A percentile compares a stretch with the other conserved stretches of the same genome.
phyloP scores from a whole-genome alignment of 352 stramenopile species.

The Blastocystis sp. region DNA sequence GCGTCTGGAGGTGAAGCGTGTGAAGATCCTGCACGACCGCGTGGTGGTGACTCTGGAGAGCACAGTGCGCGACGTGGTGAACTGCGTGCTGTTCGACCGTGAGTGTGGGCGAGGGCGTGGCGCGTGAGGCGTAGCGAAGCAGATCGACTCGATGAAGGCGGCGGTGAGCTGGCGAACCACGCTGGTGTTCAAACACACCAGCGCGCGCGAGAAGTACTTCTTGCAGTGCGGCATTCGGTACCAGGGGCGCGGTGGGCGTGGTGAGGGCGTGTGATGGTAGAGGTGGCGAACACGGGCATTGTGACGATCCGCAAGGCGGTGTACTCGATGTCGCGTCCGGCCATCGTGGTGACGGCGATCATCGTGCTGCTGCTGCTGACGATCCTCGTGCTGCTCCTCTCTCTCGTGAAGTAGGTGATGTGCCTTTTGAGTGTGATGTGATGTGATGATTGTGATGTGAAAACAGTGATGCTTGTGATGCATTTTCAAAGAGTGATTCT shows the following conservation, averaged over 20 bases:
- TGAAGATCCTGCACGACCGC: neutral
- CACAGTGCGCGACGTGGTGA: neutral
- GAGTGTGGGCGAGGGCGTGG: neutral
- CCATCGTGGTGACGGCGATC: neutral
- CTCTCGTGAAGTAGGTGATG: conserved; percentile 4
- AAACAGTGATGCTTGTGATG: too few species aligned
- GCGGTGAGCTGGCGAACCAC: neutral
- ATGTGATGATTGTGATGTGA: neutral
- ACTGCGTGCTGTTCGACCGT: conserved; percentile 33
- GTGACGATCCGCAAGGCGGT: conserved; percentile 9
- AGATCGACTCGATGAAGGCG: conserved; percentile 26
- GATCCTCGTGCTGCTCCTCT: conserved; percentile 37
- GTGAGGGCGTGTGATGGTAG: neutral
- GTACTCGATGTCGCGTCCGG: neutral
- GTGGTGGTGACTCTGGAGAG: neutral
- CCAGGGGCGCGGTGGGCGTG: neutral
- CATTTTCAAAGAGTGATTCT: too few species aligned
- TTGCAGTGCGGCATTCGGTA: conserved; percentile 23
- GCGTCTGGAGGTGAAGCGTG: neutral
- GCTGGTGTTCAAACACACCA: neutral
- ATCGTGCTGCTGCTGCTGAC: conserved; percentile 18
- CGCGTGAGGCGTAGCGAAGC: neutral
- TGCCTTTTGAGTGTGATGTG: neutral
- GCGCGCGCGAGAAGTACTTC: conserved; percentile 26
- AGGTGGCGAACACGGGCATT: conserved; percentile 7